phyloP scores from a whole-genome alignment of 2,329 filamentous ascomycete species.

The Hypoxylon sp. region DNA sequence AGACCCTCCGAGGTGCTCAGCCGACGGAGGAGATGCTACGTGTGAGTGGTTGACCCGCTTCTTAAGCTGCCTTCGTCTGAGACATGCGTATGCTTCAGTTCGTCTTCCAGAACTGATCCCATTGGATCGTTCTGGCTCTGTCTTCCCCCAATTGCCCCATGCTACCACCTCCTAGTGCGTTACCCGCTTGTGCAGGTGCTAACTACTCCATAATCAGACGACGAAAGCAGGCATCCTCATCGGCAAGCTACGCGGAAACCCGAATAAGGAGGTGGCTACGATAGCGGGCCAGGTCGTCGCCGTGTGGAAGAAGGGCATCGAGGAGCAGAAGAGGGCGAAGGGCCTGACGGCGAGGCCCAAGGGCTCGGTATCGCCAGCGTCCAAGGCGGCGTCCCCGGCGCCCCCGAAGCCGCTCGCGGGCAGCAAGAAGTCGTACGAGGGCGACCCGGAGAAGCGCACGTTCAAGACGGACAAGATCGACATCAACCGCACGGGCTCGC shows the following conservation, averaged over 20 bases:
- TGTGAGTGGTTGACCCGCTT: constrained; percentile 60
- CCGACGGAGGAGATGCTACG: constrained; percentile 92
- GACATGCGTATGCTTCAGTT: constrained; percentile 12
- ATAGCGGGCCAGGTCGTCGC: constrained; percentile 85
- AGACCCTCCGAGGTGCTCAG: constrained; percentile 81
- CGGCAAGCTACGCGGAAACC: constrained; percentile 81
- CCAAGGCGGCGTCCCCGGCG: constrained; percentile 53
- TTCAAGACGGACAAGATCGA: constrained; percentile 86
- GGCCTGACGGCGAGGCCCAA: constrained; percentile 57
- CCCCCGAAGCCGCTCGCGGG: constrained; percentile 64
- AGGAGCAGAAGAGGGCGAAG: constrained; percentile 68
- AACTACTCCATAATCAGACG: constrained; percentile 60
- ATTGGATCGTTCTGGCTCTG: constrained; percentile 1
- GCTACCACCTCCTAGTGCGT: not conserved
- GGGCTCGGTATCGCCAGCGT: constrained; percentile 66
- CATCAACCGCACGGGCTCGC: constrained; percentile 78
- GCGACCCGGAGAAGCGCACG: constrained; percentile 82
- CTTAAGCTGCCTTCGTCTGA: constrained; percentile 11
- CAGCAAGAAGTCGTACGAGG: constrained; percentile 65
- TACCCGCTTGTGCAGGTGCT: constrained; percentile 11
- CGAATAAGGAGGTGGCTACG: constrained; percentile 83
- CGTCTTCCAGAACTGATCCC: not conserved
- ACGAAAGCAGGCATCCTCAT: constrained; percentile 94
- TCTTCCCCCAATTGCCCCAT: not conserved
- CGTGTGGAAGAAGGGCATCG: constrained; percentile 87